phyloP scores from a whole-genome alignment of 1,284 basidiomycete species.

The Ustilago loliicola region DNA sequence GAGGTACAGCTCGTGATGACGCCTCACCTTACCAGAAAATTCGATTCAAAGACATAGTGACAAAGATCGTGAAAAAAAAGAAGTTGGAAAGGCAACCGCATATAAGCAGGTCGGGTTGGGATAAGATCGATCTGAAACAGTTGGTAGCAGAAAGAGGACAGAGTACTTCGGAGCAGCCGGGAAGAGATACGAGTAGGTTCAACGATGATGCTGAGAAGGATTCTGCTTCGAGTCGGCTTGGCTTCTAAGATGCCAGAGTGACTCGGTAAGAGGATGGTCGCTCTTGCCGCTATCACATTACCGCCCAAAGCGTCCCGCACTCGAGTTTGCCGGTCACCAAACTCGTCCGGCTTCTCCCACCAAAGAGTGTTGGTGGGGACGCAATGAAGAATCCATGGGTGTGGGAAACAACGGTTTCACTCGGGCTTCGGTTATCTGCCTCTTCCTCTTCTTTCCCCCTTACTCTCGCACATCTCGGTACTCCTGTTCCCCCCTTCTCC shows the following conservation, averaged over 20 bases:
- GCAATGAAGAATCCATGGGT: too few species aligned
- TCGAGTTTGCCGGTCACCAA: too few species aligned
- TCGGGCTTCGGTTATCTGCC: too few species aligned
- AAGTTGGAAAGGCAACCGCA: background rate
- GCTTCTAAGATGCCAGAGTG: background rate
- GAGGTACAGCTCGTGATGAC: background rate
- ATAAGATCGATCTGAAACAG: too few species aligned
- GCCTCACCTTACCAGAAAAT: background rate
- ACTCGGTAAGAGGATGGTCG: background rate
- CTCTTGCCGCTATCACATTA: background rate
- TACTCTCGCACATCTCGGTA: too few species aligned
- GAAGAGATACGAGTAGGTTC: background rate
- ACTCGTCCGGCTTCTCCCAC: too few species aligned
- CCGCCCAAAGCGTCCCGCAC: background rate
- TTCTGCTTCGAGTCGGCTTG: background rate
- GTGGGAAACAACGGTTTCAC: too few species aligned
- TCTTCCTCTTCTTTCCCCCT: too few species aligned
- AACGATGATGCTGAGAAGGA: background rate
- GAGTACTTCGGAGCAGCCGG: background rate
- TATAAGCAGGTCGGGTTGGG: too few species aligned
- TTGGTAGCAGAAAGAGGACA: background rate
- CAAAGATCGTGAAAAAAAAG: background rate
- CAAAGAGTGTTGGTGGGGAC: too few species aligned
- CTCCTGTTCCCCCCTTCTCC: too few species aligned
- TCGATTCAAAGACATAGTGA: background rate